Percentiles rank a stretch among this genome's conserved stretches.
Conservation (phyloP, 2,329 filamentous ascomycete genomes). For the Didymella arachidicola region DNA sequence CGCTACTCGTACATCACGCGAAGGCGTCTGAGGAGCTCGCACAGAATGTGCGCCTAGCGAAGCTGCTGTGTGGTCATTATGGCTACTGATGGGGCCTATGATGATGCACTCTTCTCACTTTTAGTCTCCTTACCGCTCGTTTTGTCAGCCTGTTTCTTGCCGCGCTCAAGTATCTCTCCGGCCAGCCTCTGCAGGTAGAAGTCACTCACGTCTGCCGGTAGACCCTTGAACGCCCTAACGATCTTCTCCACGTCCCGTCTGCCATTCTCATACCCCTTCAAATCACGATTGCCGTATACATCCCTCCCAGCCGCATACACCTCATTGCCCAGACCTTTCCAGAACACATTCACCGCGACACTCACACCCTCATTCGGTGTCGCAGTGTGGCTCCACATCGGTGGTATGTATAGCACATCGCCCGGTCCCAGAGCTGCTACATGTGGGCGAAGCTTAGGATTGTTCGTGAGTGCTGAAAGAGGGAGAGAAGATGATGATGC, state of each 20-base stretch:
- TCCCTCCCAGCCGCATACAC: conserved; percentile 79
- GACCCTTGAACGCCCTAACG: conserved; percentile 65
- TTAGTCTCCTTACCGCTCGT: not conserved
- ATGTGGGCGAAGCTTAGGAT: conserved; percentile 57
- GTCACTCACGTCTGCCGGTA: conserved; percentile 71
- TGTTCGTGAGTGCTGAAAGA: conserved; percentile 53
- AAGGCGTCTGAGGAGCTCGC: too few species aligned
- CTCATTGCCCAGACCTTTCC: conserved; percentile 68
- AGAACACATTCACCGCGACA: conserved; percentile 90
- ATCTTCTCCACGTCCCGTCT: conserved; percentile 75
- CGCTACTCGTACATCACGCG: too few species aligned
- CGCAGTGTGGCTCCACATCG: conserved; percentile 82
- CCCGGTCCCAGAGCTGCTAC: conserved; percentile 72
- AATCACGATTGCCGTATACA: conserved; percentile 86
- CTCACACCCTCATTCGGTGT: conserved; percentile 65
- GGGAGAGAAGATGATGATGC: conserved; percentile 77
- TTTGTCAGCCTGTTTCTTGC: conserved; percentile 11
- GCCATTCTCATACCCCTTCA: conserved; percentile 84
- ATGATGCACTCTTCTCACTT: not conserved
- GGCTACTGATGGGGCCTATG: not conserved
- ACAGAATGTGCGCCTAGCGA: too few species aligned
- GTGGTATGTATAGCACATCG: conserved; percentile 81
- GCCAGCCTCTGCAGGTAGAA: conserved; percentile 80
- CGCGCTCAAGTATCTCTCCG: conserved; percentile 64
- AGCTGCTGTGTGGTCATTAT: too few species aligned